Conservation (phyloP, 2,329 filamentous ascomycete species). For the Allantophomopsis lycopodina region DNA sequence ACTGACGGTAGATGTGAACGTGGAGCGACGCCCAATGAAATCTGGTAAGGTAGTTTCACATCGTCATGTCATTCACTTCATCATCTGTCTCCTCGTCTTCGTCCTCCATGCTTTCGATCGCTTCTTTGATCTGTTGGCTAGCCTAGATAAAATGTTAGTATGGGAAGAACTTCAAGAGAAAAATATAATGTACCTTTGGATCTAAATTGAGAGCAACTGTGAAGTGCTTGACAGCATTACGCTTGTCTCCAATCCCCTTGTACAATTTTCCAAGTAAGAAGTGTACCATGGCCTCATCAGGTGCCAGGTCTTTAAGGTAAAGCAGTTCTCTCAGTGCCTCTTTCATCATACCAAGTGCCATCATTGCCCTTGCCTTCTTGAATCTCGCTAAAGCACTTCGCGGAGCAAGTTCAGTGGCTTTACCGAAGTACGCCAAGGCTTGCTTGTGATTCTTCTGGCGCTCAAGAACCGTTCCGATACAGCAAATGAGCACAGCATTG, state of each 20-base stretch:
- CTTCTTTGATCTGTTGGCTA: conserved; percentile 87
- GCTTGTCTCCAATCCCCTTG: conserved; percentile 57
- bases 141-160: conserved; percentile 39
- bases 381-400: conserved; percentile 73
- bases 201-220: conserved; percentile 92
- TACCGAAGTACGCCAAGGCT: conserved; percentile 69
- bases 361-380: conserved; percentile 80
- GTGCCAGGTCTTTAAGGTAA: conserved; percentile 79
- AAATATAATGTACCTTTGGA: conserved; percentile 61
- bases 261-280: conserved; percentile 83
- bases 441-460: conserved; percentile 71
- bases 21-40: too few species aligned
- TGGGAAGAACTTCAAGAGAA: conserved; percentile 3
- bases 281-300: conserved; percentile 91
- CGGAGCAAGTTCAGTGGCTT: conserved; percentile 72
- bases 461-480: conserved; percentile 81
- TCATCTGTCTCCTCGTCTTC: conserved; percentile 43
- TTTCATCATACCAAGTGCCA: conserved; percentile 58
- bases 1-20: neutral
- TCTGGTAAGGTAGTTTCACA: neutral
- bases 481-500: conserved; percentile 84
- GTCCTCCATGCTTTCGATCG: conserved; percentile 83
- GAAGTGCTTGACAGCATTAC: conserved; percentile 79
- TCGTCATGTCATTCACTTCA: neutral
- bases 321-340: conserved; percentile 71